Evolutionary conservation across 371 early-diverging fungal genomes (phyloP).

Genomic region (Mortierella polycephala): DNA sequence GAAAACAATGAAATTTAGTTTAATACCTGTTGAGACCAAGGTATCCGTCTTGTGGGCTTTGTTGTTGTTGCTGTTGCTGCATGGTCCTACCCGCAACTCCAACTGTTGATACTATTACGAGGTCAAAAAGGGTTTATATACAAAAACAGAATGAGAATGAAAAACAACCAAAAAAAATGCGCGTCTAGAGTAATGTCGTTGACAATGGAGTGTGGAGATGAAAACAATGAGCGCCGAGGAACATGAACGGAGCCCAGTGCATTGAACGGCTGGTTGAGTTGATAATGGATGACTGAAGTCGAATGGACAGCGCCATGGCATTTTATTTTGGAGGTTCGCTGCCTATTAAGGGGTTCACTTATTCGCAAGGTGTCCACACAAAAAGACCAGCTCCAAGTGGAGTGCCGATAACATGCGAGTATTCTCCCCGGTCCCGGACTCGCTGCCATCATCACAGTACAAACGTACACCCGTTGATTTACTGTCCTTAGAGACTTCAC

Average conservation of each 20-base stretch:
- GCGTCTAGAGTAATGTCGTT: not conserved
- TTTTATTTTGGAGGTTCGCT: not conserved
- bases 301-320: not conserved
- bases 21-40: conserved; percentile 43
- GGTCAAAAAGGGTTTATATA: no score
- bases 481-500: conserved; percentile 15
- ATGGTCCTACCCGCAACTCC: not conserved
- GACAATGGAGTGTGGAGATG: not conserved
- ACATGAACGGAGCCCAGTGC: conserved; percentile 13
- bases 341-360: not conserved
- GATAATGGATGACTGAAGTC: conserved; percentile 1
- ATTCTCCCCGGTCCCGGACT: not conserved
- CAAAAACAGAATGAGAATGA: no score
- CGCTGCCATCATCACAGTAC: conserved; percentile 7
- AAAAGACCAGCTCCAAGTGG: conserved; percentile 12
- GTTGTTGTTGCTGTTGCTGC: conserved; percentile 8
- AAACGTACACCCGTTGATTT: conserved; percentile 5
- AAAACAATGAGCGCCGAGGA: conserved; percentile 7
- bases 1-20: not conserved
- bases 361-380: conserved; percentile 4
- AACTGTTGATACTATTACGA: not conserved
- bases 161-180: no score
- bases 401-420: conserved; percentile 9
- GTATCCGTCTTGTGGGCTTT: conserved; percentile 34
- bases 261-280: not conserved